Evolutionary conservation across 805 yeast species (phyloP).

Genomic region (Myxozyma udenii): DNA sequence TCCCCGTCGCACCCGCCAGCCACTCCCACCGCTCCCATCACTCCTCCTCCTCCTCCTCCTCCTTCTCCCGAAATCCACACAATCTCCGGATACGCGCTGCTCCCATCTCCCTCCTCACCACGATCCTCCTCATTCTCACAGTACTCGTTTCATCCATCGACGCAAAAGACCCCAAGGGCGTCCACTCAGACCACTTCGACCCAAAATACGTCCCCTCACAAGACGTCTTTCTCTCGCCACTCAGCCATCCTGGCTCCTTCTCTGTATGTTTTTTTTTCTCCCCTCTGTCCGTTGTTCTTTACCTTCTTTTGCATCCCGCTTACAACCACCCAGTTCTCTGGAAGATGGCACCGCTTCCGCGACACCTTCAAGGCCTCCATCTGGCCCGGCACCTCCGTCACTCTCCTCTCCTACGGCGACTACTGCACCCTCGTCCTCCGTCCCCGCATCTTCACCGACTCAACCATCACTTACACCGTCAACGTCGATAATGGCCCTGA

Average conservation of each 20-base stretch:
- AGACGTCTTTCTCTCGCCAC: constrained; percentile 22
- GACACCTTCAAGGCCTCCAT: constrained; percentile 22
- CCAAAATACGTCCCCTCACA: constrained; percentile 20
- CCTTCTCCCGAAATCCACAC: no score
- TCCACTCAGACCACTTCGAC: constrained; percentile 20
- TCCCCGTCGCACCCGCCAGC: no score
- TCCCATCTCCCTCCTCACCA: no score
- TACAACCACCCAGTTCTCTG: constrained; percentile 17
- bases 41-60: no score
- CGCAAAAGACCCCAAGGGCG: constrained; percentile 18
- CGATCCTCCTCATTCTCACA: not conserved
- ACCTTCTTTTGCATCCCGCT: not conserved
- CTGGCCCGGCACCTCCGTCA: constrained; percentile 30
- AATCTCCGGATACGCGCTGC: no score
- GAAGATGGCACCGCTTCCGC: constrained; percentile 27
- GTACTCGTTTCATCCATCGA: not conserved
- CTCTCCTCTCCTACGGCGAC: constrained; percentile 24
- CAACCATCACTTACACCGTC: constrained; percentile 18
- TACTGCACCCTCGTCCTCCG: constrained; percentile 20
- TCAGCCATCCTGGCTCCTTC: constrained; percentile 24
- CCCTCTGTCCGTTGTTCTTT: not conserved
- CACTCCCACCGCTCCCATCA: no score
- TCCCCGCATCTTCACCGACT: constrained; percentile 10
- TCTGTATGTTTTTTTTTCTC: constrained; percentile 7
- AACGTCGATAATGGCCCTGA: constrained; percentile 22